Percentiles rank a stretch among this genome's conserved stretches.
Evolutionary conservation across 495 filamentous ascomycete genomes (phyloP).

Genomic region (Penicillium canariense): DNA sequence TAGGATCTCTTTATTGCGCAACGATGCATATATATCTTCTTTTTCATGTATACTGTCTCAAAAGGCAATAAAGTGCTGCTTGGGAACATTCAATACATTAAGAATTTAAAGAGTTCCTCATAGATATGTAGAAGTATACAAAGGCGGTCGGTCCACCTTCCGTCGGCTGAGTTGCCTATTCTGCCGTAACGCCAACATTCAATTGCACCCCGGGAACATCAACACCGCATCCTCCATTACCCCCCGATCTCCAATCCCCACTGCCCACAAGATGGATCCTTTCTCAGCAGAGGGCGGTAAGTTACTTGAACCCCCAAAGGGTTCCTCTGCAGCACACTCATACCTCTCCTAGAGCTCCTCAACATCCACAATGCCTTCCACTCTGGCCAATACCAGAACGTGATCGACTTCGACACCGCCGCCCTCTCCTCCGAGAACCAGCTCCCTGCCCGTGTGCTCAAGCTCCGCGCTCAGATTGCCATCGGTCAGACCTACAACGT

Average conservation of each 20-base stretch:
- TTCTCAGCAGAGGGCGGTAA: constrained; percentile 87
- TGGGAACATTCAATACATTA: neutral
- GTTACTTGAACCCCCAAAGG: constrained; percentile 4
- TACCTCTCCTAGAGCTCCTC: constrained; percentile 67
- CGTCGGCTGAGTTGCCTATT: constrained; percentile 25
- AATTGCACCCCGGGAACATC: constrained; percentile 22
- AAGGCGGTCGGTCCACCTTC: constrained; percentile 30
- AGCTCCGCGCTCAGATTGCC: constrained; percentile 78
- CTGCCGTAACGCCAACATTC: constrained; percentile 24
- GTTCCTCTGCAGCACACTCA: constrained; percentile 6
- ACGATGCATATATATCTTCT: neutral
- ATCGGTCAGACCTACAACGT: constrained; percentile 73
- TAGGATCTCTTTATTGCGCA: neutral
- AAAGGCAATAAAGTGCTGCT: neutral
- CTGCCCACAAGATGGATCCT: constrained; percentile 70
- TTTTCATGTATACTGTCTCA: neutral
- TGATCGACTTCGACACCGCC: constrained; percentile 76
- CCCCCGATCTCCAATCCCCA: constrained; percentile 14
- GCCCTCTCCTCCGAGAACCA: constrained; percentile 73
- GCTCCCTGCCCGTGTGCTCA: constrained; percentile 73
- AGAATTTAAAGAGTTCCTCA: neutral
- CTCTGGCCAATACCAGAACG: constrained; percentile 81
- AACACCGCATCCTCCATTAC: constrained; percentile 22
- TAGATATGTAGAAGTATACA: neutral
- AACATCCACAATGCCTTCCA: constrained; percentile 96